Base-by-base conservation (phyloP, 148 eudicot species). In the Camellia granthamiana region DNA sequence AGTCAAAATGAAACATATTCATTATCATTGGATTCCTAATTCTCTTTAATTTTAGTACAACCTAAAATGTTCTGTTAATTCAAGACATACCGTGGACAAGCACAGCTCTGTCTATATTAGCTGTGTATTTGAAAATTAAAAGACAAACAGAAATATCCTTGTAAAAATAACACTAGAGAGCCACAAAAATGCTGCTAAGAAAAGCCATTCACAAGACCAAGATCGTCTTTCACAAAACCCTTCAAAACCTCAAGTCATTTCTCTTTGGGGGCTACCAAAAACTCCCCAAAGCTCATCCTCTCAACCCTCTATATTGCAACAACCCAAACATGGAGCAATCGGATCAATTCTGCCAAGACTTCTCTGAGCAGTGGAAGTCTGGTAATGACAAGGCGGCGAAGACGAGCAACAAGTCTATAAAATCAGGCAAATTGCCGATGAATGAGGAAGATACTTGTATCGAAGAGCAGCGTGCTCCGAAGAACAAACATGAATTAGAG, bases 121-220 rank as follows among this genome's bases (percentile, higher is more conserved):
- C 77, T 78, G 82, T 80, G 62, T 74, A 77, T 47, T 74, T 58
- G 63, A 51, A 78, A 21, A 18, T 44, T 74, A n/a, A 54, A 5
- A 16, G 23, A 47, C 16, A 62, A 1, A 73, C 4, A 51, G n/a
- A 51, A 23, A 73, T 21, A 56, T 78, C 76, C 69, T 46, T 19
- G 49, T 82, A 23, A 88, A 75, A 77, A 79, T 46, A 78, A 78
- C 63, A 14, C 42, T 14, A 30, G 60, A 82, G 67, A 82, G 67
- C 46, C 72, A 74, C 76, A 83, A 86, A 83, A 86, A 90, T 92
- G 92, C 78, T 70, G 81, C 78, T 89, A n/a, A 90, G 83, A 73
- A 88, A 84, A 75, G 81, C 89, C 82, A 43, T 91, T 76, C 83
- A 81, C 65, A 89, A 88, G 61, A 85, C 91, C 86, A 93, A 87